A percentile compares a stretch with the other conserved stretches of the same genome.
These are phyloP conservation scores for Amauroascus verrucosus DNA, from an alignment of 2,329 filamentous ascomycete species.

Conservation along the genomic window DNA sequence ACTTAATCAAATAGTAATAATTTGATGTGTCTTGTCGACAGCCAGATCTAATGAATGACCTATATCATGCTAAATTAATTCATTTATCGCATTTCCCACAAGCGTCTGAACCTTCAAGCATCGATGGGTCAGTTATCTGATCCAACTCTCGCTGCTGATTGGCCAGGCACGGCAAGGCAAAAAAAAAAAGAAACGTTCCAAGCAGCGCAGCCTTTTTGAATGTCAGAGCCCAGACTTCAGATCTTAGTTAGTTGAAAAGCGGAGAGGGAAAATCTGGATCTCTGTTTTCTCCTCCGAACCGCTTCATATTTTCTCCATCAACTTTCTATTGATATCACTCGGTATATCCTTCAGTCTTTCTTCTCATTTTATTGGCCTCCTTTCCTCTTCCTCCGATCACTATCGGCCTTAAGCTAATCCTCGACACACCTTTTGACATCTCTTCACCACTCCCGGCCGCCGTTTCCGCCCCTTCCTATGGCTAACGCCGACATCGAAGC, in stretches of 20 bases:
- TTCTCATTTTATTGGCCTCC: too few species aligned
- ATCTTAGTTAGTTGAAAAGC: too few species aligned
- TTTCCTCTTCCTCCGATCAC: not conserved
- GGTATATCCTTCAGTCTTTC: too few species aligned
- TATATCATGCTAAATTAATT: not conserved
- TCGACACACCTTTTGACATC: not conserved
- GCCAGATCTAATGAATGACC: not conserved
- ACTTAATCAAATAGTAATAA: not conserved
- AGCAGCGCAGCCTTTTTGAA: not conserved
- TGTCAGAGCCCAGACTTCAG: not conserved
- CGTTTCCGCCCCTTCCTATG: constrained; percentile 23
- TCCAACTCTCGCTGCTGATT: not conserved
- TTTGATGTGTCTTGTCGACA: not conserved
- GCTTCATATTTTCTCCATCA: too few species aligned
- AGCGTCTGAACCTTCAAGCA: too few species aligned
- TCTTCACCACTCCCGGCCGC: not conserved
- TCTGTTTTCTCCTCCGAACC: too few species aligned
- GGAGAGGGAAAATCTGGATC: too few species aligned
- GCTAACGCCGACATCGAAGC: constrained; percentile 46
- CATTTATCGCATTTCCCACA: not conserved
- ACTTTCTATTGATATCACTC: too few species aligned
- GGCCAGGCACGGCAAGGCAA: not conserved
- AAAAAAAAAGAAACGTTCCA: not conserved
- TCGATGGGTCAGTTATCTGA: too few species aligned
- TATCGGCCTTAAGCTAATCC: not conserved